Evolutionary conservation across 108 stramenopile genomes (phyloP), one percentile per base, ranked within the genome.

Genomic region (Pinguiococcus pyrenoidosus): DNA sequence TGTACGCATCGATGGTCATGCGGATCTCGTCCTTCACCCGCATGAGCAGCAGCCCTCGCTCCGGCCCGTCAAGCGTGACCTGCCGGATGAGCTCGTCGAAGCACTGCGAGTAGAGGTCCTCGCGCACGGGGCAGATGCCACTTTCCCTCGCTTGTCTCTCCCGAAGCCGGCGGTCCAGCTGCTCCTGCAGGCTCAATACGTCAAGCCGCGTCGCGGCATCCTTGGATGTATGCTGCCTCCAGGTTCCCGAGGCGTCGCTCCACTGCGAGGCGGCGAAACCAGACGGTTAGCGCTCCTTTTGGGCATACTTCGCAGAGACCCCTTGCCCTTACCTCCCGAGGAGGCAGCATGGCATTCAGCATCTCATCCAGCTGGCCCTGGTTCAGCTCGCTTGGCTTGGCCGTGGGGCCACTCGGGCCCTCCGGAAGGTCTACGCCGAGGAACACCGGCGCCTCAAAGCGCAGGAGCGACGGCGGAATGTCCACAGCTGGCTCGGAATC

Each of bases 1-100:
- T 73, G 73, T 79, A 76, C 2, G 78, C 78, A 29, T 79, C 75
- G 37, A 74, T 51, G 0, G 78, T 66, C 78, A 79, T 79, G 14
- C 62, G 42, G 32, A 72, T 59, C 56, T 79, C 75, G 46, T 79
- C 73, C 1, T 75, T 56, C 21, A 65, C 63, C 0, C 78, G 61
- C 32, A 77, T 32, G 18, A 76, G 66, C 32, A 79, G 40, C 22
- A 79, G 58, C 21, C 78, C 78, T 18, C 78, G 56, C 73, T 79
- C 78, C 0, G 78, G 73, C 4, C 73, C 62, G 26, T 79, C 71
- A 20, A 79, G 37, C 2, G 76, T 71, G 10, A 77, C 70, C 36
- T 77, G 76, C 10, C 71, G 54, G 24, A 72, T 72, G 27, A 72
- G 28, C 43, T 68, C 71, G 46, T 68, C 56, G 30, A 75, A 68